These are phyloP conservation scores for Daldinia bambusicola DNA, from an alignment of 495 filamentous ascomycete species.

Conservation along the genomic window DNA sequence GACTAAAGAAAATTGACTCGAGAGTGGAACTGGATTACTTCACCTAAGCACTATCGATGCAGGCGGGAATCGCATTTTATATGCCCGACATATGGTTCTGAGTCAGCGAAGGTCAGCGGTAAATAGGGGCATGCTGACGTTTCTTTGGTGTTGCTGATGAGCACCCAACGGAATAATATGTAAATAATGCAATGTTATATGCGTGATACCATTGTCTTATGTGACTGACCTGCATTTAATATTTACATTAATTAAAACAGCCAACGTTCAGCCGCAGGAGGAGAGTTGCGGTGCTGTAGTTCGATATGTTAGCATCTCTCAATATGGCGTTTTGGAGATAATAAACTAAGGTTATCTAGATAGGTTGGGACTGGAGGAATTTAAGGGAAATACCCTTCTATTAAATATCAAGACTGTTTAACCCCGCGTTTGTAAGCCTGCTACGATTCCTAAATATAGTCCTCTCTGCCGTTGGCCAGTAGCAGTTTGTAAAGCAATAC, in stretches of 20 bases:
- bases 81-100: slow-evolving; percentile 30
- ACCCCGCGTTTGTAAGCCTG: not conserved
- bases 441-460: not conserved
- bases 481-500: slow-evolving; percentile 13
- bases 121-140: slow-evolving; percentile 19
- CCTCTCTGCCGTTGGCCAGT: slow-evolving; percentile 5
- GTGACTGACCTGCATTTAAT: not conserved
- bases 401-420: slow-evolving; percentile 2
- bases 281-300: not conserved
- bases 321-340: not conserved
- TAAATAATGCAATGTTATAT: not conserved
- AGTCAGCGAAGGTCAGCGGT: slow-evolving; percentile 20
- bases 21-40: slow-evolving; percentile 12
- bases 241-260: not conserved
- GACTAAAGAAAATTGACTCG: not conserved
- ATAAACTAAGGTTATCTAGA: not conserved
- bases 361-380: not conserved
- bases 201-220: not conserved
- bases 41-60: slow-evolving; percentile 27
- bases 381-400: not conserved
- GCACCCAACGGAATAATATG: not conserved
- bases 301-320: not conserved
- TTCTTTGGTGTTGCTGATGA: slow-evolving; percentile 10
- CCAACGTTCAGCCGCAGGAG: not conserved
- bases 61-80: slow-evolving; percentile 24